Percentiles rank a stretch among this genome's conserved stretches.
phyloP scores from a whole-genome alignment of 305 asterid species.

The Stenogyne calaminthoides region DNA sequence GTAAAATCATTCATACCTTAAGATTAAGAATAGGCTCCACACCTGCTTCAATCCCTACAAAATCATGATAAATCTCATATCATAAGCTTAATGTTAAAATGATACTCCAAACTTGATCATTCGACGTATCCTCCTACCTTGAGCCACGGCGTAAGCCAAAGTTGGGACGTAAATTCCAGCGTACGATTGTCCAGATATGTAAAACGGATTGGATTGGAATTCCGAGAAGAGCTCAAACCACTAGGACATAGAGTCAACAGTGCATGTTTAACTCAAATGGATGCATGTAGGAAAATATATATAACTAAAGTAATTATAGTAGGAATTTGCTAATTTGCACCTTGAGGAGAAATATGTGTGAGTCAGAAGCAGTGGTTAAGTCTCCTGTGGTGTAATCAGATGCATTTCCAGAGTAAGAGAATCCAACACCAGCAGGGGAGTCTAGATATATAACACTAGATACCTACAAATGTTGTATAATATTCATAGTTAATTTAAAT shows the following conservation, averaged over 20 bases:
- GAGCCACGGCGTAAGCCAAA: slow-evolving; percentile 73
- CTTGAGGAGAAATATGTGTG: slow-evolving; percentile 86
- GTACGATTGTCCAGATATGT: slow-evolving; percentile 77
- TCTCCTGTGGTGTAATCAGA: slow-evolving; percentile 84
- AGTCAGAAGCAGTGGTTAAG: slow-evolving; percentile 75
- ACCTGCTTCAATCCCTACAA: slow-evolving; percentile 74
- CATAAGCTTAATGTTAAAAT: neutral
- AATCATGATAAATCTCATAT: slow-evolving; percentile 17
- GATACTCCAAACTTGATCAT: neutral
- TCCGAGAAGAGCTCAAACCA: slow-evolving; percentile 93
- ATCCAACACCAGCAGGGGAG: slow-evolving; percentile 95
- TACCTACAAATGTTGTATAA: slow-evolving; percentile 45
- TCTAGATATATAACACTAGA: slow-evolving; percentile 80
- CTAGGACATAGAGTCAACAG: slow-evolving; percentile 37
- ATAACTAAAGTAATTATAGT: no score
- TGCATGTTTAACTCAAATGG: neutral
- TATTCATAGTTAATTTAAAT: neutral
- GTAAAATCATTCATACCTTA: slow-evolving; percentile 50
- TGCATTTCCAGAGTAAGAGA: slow-evolving; percentile 67
- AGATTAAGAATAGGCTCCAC: slow-evolving; percentile 69
- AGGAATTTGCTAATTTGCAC: slow-evolving; percentile 32
- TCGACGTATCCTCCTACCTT: slow-evolving; percentile 45
- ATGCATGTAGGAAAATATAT: neutral
- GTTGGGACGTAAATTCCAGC: slow-evolving; percentile 98
- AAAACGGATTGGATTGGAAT: slow-evolving; percentile 71